Evolutionary conservation across 305 asterid species (phyloP), one percentile per base, ranked within the genome.

Genomic region (Fraxinus baroniana): DNA sequence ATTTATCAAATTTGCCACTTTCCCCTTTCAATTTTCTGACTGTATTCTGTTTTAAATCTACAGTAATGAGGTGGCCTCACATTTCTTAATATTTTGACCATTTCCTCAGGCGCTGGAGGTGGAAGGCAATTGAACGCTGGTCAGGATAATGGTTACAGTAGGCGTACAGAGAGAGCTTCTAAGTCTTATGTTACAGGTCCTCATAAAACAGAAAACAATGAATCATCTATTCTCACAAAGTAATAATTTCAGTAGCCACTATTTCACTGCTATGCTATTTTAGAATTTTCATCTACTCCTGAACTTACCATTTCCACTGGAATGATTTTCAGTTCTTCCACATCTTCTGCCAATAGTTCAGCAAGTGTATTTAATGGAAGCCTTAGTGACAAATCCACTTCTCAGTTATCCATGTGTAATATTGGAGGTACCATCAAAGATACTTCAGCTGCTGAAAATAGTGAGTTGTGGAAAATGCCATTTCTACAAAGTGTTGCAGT

Each of bases 71-170:
- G 20, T 79, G 68, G 30, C 41, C 57, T 74, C 28, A 70, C 75
- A 77, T 80, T 71, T 15, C 79, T 36, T 68, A 71, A 36, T 76
- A 20, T 44, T 70, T 49, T 62, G 44, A 52, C 80, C 70, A 35
- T 49, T 73, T 84, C 18, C 46, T 80, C 84, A 87, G 90, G 80
- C 79, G 81, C 74, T 77, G 84, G 84, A 79, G 89, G 89, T 79
- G 80, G 91, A 78, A 79, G 86, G 82, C 83, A 70, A 76, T n/a
- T 10, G 33, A 80, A 79, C 24, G 76, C 60, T 80, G 80, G 81
- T 72, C 86, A 39, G 57, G 89, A 87, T 80, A 88, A 84, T 83
- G 88, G 87, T 77, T 77, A 68, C 83, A 83, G 20, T 68, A 44
- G 76, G 52, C 80, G 57, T 22, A 78, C 72, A 68, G 86, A 83